Base-by-base conservation (phyloP, 2,329 filamentous ascomycete genomes). In the Corynespora cassiicola region DNA sequence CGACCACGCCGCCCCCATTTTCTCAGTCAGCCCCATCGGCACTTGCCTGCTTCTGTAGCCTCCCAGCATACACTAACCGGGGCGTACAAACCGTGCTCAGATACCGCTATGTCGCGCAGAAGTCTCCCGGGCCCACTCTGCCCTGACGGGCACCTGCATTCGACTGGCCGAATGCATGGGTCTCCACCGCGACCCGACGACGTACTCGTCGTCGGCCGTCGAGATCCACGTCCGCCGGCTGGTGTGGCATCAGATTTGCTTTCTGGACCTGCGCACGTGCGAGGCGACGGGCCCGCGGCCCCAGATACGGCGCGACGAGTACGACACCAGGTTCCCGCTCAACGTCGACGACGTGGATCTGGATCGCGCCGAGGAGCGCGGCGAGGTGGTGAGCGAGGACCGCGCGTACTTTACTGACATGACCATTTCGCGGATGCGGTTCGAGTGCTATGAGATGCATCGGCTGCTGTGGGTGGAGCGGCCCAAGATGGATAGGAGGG, bases 141-240 rank as follows among this genome's bases (percentile, higher is more conserved):
- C 86, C 4, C 74, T 90, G 1, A 79, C 87, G 4, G 86, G 85
- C 3, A 82, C 85, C 10, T 86, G 85, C 4, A 84, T 90, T 26
- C 77, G 87, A 11, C 79, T 90, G 61, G 87, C 85, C 6, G 85
- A 90, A 69, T 89, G 86, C 55, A 88, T 90, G 84, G 85, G 86
- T 2, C 69, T 90, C 12, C 85, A 90, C 58, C 78, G 85, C 7
- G 87, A 90, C 49, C 85, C 85, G 11, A 78, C 81, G 27, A 75
- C 78, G 7, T 89, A 87, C 54, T 81, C 79, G 1, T 75, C 86
- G 39, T 80, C 76, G 3, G 78, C 86, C 0, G 69, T 89, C 3
- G 86, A 90, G 52, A 84, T 82, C 0, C 86, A 90, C 36, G 75
- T 89, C 3, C 80, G 87, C 9, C 80, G 87, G 4, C 70, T 90